Conservation (phyloP, 1,139 yeast genomes). For the Hyphopichia pseudoburtonii region DNA sequence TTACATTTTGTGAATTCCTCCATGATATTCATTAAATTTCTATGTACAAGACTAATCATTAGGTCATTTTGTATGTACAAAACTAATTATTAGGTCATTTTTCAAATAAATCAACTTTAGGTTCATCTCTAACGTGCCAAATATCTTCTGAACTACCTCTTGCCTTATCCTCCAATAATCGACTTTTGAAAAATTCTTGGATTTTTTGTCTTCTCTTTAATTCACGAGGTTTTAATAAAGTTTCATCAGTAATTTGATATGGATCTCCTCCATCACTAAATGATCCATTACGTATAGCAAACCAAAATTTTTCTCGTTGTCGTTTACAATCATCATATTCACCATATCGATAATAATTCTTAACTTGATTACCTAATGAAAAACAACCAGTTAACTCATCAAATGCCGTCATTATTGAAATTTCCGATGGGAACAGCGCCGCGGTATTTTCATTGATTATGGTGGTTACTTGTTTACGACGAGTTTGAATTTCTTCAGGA, state of each 20-base stretch:
- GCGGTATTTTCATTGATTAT: conserved; percentile 26
- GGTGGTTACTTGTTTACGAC: conserved; percentile 29
- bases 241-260: conserved; percentile 34
- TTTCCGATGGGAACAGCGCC: conserved; percentile 36
- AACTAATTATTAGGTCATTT: no score
- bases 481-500: conserved; percentile 33
- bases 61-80: no score
- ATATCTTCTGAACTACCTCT: conserved; percentile 79
- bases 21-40: neutral
- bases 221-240: conserved; percentile 29
- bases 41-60: no score
- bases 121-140: conserved; percentile 60
- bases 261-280: conserved; percentile 20
- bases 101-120: conserved; percentile 25
- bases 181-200: conserved; percentile 68
- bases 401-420: conserved; percentile 65
- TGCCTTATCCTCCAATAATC: conserved; percentile 58
- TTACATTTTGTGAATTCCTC: neutral
- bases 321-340: conserved; percentile 67
- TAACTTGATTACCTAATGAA: conserved; percentile 84
- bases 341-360: conserved; percentile 82
- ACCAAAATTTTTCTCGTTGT: conserved; percentile 75
- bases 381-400: conserved; percentile 85
- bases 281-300: conserved; percentile 64
- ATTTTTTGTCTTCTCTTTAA: conserved; percentile 53